Evolutionary conservation across 1,284 basidiomycete genomes (phyloP), one percentile per base, ranked within the genome.

Genomic region (Stereum hirsutum): DNA sequence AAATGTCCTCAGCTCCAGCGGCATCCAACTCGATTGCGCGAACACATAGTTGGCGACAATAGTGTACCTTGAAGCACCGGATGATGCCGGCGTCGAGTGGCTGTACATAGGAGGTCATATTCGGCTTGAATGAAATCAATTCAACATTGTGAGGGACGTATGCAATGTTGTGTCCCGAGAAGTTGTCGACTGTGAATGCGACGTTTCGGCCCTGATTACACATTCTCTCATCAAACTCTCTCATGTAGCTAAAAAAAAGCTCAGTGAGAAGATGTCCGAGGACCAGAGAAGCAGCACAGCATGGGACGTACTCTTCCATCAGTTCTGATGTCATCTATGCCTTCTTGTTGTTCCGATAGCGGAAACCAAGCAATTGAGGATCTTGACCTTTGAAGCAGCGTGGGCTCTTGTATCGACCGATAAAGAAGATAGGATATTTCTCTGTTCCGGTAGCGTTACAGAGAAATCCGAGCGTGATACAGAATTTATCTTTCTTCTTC

Each of bases 271-370:
- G n/a, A n/a, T 30, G 10, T 30, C 28, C 7, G n/a, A 19, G 27
- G 25, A 10, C 41, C 11, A 1, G 12, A 24, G 25, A 42, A 36
- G 11, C 35, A 32, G 17, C 1, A 3, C 7, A 42, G 14, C 41
- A 28, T n/a, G n/a, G n/a, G n/a, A n/a, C n/a, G n/a, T n/a, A 44
- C 15, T 33, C 43, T n/a, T 45, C 40, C 41, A 42, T 63, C 1
- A 63, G 46, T 0, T 23, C 36, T 2, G 46, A 25, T 2, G 54
- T 61, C 61, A 64, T 64, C 62, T 60, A 64, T 12, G 60, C 58
- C 25, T 56, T 62, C 11, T 61, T 62, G 51, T 51, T 55, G n/a
- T 40, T n/a, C n/a, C n/a, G 43, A 43, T 63, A 62, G 34, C 52
- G 41, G 44, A 60, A 62, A 0, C 59, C 60, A 3, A 57, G 53